phyloP scores from a whole-genome alignment of 2,329 filamentous ascomycete species.

The Hypoxylon sp. region DNA sequence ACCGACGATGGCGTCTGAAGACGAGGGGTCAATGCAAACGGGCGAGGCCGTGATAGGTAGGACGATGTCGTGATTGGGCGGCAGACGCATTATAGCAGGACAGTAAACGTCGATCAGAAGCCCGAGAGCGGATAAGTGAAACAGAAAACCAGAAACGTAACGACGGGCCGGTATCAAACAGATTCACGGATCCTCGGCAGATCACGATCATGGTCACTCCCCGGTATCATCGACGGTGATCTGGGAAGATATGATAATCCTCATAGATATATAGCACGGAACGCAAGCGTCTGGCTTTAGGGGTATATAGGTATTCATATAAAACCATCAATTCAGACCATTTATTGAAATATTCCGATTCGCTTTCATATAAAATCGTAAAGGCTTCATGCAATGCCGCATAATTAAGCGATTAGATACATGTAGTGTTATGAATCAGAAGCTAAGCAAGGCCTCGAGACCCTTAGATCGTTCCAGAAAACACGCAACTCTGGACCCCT shows the following conservation, averaged over 20 bases:
- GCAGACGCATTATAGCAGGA: slow-evolving; percentile 1
- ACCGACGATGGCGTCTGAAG: not conserved
- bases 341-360: not conserved
- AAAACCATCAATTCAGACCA: not conserved
- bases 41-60: slow-evolving; percentile 2
- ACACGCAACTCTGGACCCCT: slow-evolving; percentile 1
- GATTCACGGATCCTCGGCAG: slow-evolving; percentile 39
- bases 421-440: slow-evolving; percentile 7
- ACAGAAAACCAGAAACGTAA: slow-evolving; percentile 31
- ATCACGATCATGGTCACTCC: slow-evolving; percentile 26
- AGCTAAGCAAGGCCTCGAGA: slow-evolving; percentile 29
- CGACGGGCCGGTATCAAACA: slow-evolving; percentile 41
- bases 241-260: slow-evolving; percentile 7
- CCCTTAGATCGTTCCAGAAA: slow-evolving; percentile 21
- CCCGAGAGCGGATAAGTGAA: slow-evolving; percentile 32
- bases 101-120: slow-evolving; percentile 13
- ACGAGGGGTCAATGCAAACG: slow-evolving; percentile 11
- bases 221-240: slow-evolving; percentile 25
- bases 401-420: slow-evolving; percentile 18
- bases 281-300: not conserved
- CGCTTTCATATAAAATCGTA: slow-evolving; percentile 1
- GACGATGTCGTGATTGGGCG: slow-evolving; percentile 13
- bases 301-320: not conserved
- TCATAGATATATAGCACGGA: slow-evolving; percentile 1
- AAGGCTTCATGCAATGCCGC: slow-evolving; percentile 5